A percentile compares a stretch with the other conserved stretches of the same genome.
These are phyloP conservation scores for Pseudocercospora vitis DNA, from an alignment of 2,329 filamentous ascomycete genomes.

Conservation along the genomic window DNA sequence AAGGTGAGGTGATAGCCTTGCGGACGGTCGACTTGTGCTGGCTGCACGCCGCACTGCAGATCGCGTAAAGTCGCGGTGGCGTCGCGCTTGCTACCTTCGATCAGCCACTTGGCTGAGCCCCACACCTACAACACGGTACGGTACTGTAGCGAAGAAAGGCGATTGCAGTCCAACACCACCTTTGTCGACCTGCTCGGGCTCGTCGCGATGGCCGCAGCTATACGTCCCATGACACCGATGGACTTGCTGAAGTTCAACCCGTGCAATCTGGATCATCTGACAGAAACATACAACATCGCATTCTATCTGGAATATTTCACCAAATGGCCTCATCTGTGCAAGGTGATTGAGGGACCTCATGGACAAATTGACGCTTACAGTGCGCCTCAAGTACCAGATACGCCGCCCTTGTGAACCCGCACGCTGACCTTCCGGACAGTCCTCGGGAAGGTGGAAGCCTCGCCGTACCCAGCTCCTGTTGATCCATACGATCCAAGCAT, in stretches of 20 bases:
- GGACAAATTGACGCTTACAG: slow-evolving; percentile 95
- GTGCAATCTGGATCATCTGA: slow-evolving; percentile 92
- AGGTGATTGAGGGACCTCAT: slow-evolving; percentile 79
- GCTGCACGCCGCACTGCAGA: too few species aligned
- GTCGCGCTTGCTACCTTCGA: too few species aligned
- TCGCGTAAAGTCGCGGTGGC: too few species aligned
- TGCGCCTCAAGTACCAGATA: slow-evolving; percentile 50
- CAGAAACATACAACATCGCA: slow-evolving; percentile 93
- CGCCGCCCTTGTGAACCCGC: not conserved
- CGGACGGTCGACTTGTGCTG: too few species aligned
- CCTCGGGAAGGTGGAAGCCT: slow-evolving; percentile 92
- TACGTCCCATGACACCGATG: slow-evolving; percentile 78
- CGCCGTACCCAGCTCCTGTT: slow-evolving; percentile 69
- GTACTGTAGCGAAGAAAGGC: too few species aligned
- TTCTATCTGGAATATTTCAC: slow-evolving; percentile 97
- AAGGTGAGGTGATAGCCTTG: too few species aligned
- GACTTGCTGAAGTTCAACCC: slow-evolving; percentile 89
- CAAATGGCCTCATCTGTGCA: slow-evolving; percentile 93
- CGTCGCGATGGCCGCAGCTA: too few species aligned
- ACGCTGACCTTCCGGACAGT: slow-evolving; percentile 55
- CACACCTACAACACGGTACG: too few species aligned
- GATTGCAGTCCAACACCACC: too few species aligned
- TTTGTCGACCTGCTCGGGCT: too few species aligned
- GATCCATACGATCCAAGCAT: slow-evolving; percentile 64
- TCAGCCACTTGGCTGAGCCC: too few species aligned